phyloP scores from a whole-genome alignment of 2,329 filamentous ascomycete species.

The Penicillium sp. region DNA sequence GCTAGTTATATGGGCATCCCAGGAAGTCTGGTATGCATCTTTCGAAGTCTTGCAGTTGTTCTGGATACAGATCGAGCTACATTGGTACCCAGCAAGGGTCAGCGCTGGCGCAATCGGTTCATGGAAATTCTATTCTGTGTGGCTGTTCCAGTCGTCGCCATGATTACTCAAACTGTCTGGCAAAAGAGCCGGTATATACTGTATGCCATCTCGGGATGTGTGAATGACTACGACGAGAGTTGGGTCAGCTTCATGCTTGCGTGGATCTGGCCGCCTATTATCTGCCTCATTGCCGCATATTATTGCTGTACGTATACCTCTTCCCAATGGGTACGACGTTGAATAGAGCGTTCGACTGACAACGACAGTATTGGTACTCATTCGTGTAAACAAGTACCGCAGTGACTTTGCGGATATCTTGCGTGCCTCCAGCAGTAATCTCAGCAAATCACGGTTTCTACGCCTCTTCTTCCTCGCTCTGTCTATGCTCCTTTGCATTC shows the following conservation, averaged over 20 bases:
- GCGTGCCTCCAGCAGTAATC: constrained; percentile 49
- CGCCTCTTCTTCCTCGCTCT: constrained; percentile 53
- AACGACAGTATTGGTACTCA: constrained; percentile 55
- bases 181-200: constrained; percentile 61
- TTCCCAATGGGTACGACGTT: not conserved
- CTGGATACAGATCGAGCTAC: constrained; percentile 59
- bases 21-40: constrained; percentile 57
- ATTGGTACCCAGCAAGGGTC: constrained; percentile 50
- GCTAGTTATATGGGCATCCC: constrained; percentile 54
- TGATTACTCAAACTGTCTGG: constrained; percentile 59
- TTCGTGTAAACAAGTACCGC: constrained; percentile 62
- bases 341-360: not conserved
- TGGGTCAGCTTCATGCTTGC: constrained; percentile 59
- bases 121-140: constrained; percentile 59
- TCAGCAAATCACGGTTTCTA: constrained; percentile 60
- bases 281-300: constrained; percentile 54
- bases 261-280: constrained; percentile 56
- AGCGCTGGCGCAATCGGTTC: constrained; percentile 47
- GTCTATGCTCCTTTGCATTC: constrained; percentile 54
- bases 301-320: constrained; percentile 56
- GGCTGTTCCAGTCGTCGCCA: constrained; percentile 54
- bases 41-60: constrained; percentile 59
- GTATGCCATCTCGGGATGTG: constrained; percentile 59
- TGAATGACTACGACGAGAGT: constrained; percentile 52
- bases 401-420: constrained; percentile 58